phyloP scores from a whole-genome alignment of 768 basidiomycete genomes.

The Tylopilus balloui region DNA sequence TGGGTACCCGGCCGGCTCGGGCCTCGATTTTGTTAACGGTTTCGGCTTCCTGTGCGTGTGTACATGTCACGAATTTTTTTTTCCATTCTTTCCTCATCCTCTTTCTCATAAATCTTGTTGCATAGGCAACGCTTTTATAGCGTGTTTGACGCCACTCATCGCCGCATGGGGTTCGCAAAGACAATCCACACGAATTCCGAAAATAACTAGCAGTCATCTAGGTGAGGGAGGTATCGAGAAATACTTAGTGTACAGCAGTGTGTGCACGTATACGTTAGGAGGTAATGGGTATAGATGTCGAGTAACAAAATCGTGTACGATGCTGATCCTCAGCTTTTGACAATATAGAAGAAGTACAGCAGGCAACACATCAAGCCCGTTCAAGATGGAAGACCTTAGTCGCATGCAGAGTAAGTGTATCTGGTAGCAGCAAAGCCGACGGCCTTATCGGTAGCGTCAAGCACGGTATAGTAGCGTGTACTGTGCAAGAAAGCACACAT shows the following conservation, averaged over 20 bases:
- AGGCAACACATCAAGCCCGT: too few species aligned
- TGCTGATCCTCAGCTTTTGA: too few species aligned
- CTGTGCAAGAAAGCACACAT: neutral
- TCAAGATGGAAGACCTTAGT: neutral
- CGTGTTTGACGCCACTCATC: conserved; percentile 5
- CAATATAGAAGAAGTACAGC: too few species aligned
- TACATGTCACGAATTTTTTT: neutral
- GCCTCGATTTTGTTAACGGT: neutral
- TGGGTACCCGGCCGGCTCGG: neutral
- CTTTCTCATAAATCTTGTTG: too few species aligned
- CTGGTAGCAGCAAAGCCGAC: conserved; percentile 41
- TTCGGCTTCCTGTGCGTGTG: neutral
- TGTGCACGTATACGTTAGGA: too few species aligned
- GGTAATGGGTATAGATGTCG: too few species aligned
- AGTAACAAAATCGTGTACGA: too few species aligned
- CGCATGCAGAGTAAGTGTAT: conserved; percentile 24
- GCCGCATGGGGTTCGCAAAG: conserved; percentile 38
- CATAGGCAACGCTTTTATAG: neutral
- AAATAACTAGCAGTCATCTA: neutral
- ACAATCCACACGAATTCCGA: conserved; percentile 22
- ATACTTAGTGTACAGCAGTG: too few species aligned
- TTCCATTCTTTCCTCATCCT: too few species aligned
- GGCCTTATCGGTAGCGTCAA: conserved; percentile 35
- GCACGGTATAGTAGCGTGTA: conserved; percentile 43
- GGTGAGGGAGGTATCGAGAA: too few species aligned